Base-by-base conservation (phyloP, 2,329 filamentous ascomycete genomes). In the Neobulgaria alba region DNA sequence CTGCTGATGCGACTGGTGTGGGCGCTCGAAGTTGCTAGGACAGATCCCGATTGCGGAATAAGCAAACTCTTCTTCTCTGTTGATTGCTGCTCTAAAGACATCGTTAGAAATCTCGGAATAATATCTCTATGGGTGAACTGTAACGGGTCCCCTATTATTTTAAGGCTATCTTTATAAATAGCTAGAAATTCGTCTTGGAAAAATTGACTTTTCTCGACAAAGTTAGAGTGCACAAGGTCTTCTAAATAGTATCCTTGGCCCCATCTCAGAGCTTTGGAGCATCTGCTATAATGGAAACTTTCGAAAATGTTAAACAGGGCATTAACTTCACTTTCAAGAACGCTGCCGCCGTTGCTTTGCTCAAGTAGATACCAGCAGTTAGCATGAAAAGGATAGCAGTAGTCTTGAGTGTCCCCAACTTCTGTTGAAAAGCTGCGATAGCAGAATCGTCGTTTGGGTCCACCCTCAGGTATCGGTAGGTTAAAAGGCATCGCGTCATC, bases 321-420 rank as follows among this genome's bases (percentile, higher is more conserved):
- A 35, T 38, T 23, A 18, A 38, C 23, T 30, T 43, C 15, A 12
- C 19, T 12, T 10, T 23, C 26, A 19, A 38, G 29, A 33, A 43
- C 29, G n/a, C 30, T 30, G 3, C 15, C 17, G 30, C 15, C 16
- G 21, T 38, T 7, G 15, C 10, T 43, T 26, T 43, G 29, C 30
- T 43, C n/a, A 30, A 43, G 35, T 10, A 43, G 12, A 21, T 30
- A 29, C 41, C 41, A 43, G 30, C 41, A 43, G 17, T 26, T 30
- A 10, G 30, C 17, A 20, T 43, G 41, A 39, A 43, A 43, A 15
- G 41, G 41, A 18, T 43, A 43, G 30, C 41, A 43, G 16, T 19
- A 43, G 30, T 43, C 30, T 19, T 15, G 3, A 18, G 14, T 19
- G 10, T 34, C 30, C 12, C 19, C 32, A 9, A 32, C 10, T 15